Evolutionary conservation across 2,329 filamentous ascomycete species (phyloP), one percentile per base, ranked within the genome.

Genomic region (Davidsoniella eucalypti): DNA sequence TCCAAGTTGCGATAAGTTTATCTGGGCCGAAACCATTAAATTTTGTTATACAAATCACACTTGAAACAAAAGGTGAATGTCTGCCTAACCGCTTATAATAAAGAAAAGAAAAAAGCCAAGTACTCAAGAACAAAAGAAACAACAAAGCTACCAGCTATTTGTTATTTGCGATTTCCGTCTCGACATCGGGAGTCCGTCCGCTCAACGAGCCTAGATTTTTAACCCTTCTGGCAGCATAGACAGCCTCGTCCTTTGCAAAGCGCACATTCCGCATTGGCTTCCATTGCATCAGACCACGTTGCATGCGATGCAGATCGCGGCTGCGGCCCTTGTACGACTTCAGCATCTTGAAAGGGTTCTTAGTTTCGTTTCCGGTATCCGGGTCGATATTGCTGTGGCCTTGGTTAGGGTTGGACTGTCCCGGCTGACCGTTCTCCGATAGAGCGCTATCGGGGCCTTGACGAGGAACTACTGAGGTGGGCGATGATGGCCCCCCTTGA

Each of bases 251-350:
- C 66, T 92, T 94, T 41, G 82, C 88, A 63, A 95, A 96, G 56
- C 80, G 78, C 18, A 78, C 70, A 61, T 94, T 94, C 39, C 90
- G 73, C 61, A 88, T 84, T 0, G 90, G 88, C 60, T 80, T 84
- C 87, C 88, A 96, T 64, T 96, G 90, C 86, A 95, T 94, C 61
- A 94, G 59, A 0, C 90, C 90, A 9, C 88, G 74, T 57, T 95
- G 87, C 66, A 88, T 87, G 0, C 88, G 76, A 62, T 88, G 82
- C 61, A 95, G 71, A 43, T 84, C 79, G 55, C 82, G 78, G 60
- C 81, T 86, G 55, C 78, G 73, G 51, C 71, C 70, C 58, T 78
- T 79, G 61, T 82, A 78, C 18, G 81, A 73, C 61, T 79, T 79
- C 60, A 73, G 70, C 56, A 72, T 68, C 56, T 69, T 69, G 53